Evolutionary conservation across 441 rosid species (phyloP).

Genomic region (Brassica hybrid): DNA sequence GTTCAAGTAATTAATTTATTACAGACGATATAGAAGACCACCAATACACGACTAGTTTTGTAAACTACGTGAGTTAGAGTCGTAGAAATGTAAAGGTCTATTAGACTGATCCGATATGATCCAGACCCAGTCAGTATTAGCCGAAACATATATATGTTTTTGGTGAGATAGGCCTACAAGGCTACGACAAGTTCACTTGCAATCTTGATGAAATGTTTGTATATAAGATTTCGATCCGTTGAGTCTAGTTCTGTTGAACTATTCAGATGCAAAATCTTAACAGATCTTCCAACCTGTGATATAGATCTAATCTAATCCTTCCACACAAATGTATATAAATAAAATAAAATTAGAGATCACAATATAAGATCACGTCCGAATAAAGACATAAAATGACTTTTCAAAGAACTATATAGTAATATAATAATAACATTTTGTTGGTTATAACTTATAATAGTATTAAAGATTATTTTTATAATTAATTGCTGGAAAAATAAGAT

Average conservation of each 20-base stretch:
- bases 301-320: constrained; percentile 37
- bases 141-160: not conserved
- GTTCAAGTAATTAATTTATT: not conserved
- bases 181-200: not conserved
- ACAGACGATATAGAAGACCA: not conserved
- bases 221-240: constrained; percentile 5
- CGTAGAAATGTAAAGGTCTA: no score
- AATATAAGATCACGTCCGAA: constrained; percentile 26
- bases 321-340: constrained; percentile 2
- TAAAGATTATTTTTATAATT: constrained; percentile 11
- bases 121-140: not conserved
- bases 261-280: constrained; percentile 39
- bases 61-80: not conserved
- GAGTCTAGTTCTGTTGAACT: constrained; percentile 27
- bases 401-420: constrained; percentile 7
- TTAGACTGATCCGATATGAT: not conserved
- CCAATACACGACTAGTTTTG: not conserved
- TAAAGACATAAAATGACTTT: constrained; percentile 43
- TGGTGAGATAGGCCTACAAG: not conserved
- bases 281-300: constrained; percentile 46
- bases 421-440: not conserved
- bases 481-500: constrained; percentile 9
- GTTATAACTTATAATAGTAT: not conserved
- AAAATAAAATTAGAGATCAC: constrained; percentile 22
- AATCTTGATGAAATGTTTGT: constrained; percentile 1